These are phyloP conservation scores for Aurinia saxatilis DNA, from an alignment of 345 rosid genomes.

Conservation along the genomic window DNA sequence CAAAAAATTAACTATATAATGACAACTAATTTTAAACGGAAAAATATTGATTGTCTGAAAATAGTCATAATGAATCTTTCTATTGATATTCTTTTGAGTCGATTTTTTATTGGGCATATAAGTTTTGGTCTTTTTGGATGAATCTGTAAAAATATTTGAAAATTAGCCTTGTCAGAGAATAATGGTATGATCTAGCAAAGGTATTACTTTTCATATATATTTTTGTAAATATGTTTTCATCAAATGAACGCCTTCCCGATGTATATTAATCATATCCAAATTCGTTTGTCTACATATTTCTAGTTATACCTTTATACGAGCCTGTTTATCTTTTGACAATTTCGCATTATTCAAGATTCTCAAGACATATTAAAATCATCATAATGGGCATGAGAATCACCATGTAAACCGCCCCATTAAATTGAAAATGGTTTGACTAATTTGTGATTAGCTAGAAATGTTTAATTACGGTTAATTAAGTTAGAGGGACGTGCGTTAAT, in stretches of 20 bases:
- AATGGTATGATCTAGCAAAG: conserved; percentile 6
- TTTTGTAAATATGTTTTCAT: too few relatives aligned
- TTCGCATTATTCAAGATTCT: conserved; percentile 18
- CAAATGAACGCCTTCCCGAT: conserved; percentile 1
- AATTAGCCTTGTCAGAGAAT: conserved; percentile 22
- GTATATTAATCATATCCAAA: conserved; percentile 10
- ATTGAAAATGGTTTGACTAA: conserved; percentile 25
- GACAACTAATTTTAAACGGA: too few relatives aligned
- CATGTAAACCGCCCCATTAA: conserved; percentile 13
- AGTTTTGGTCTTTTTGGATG: neutral
- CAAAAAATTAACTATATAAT: too few relatives aligned
- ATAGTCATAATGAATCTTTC: neutral
- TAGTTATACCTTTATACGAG: neutral
- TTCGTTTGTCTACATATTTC: neutral
- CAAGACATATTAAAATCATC: conserved; percentile 5
- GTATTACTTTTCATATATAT: neutral
- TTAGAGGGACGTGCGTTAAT: conserved; percentile 17
- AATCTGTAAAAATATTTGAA: neutral
- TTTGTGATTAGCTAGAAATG: conserved; percentile 14
- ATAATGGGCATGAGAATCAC: conserved; percentile 6
- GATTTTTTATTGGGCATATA: neutral
- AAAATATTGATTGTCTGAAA: neutral
- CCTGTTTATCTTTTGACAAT: conserved; percentile 16
- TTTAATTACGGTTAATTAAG: neutral
- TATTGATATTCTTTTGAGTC: neutral